Evolutionary conservation across 1,139 yeast genomes (phyloP).

Genomic region (Torulaspora globosa): DNA sequence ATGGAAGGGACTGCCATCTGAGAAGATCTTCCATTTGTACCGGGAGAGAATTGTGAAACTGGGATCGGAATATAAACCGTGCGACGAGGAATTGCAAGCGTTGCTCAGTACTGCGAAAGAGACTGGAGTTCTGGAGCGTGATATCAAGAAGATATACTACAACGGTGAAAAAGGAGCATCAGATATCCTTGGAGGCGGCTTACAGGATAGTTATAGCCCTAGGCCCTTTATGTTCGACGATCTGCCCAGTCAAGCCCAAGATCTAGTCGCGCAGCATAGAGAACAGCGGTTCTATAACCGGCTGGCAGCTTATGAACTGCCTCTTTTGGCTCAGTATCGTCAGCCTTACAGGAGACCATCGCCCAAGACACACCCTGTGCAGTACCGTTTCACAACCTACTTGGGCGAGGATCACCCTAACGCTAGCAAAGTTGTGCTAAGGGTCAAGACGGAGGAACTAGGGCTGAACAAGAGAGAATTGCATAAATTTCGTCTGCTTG

Average conservation of each 20-base stretch:
- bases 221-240: conserved; percentile 50
- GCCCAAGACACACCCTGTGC: conserved; percentile 49
- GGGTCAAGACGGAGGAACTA: conserved; percentile 53
- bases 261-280: conserved; percentile 58
- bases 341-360: conserved; percentile 53
- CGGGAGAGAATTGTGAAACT: conserved; percentile 52
- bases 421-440: conserved; percentile 63
- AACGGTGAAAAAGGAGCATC: conserved; percentile 40
- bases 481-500: conserved; percentile 74
- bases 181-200: conserved; percentile 35
- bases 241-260: conserved; percentile 57
- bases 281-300: conserved; percentile 64
- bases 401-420: conserved; percentile 71
- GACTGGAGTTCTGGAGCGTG: conserved; percentile 36
- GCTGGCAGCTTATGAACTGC: conserved; percentile 88
- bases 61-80: conserved; percentile 56
- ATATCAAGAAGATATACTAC: conserved; percentile 38
- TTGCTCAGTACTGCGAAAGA: conserved; percentile 41
- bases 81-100: conserved; percentile 46
- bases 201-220: conserved; percentile 23
- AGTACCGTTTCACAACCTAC: conserved; percentile 67
- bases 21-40: conserved; percentile 57
- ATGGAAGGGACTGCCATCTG: conserved; percentile 67
- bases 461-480: conserved; percentile 49
- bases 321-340: conserved; percentile 71